phyloP scores from a whole-genome alignment of 1,139 yeast species.

The Pichia sp. region DNA sequence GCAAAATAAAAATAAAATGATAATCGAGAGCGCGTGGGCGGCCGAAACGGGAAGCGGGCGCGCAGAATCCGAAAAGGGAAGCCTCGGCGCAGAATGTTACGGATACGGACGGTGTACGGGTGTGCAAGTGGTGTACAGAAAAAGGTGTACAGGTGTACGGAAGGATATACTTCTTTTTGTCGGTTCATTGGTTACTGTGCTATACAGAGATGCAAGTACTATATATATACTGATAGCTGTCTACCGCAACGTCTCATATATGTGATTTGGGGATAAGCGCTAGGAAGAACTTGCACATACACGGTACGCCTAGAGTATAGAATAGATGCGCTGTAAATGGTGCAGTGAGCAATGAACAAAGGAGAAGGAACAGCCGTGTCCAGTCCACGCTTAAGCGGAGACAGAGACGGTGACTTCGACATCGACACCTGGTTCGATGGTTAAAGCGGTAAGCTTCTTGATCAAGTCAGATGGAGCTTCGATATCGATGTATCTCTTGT shows the following conservation, averaged over 20 bases:
- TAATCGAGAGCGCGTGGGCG: too few relatives aligned
- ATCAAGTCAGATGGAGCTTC: slow-evolving; percentile 94
- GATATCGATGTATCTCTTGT: slow-evolving; percentile 99
- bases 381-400: slow-evolving; percentile 26
- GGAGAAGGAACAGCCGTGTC: slow-evolving; percentile 4
- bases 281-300: slow-evolving; percentile 27
- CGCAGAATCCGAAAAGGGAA: too few relatives aligned
- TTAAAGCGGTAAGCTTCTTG: slow-evolving; percentile 92
- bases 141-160: too few relatives aligned
- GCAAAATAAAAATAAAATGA: too few relatives aligned
- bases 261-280: slow-evolving; percentile 19
- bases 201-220: too few relatives aligned
- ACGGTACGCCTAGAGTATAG: slow-evolving; percentile 53
- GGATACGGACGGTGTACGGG: too few relatives aligned
- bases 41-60: too few relatives aligned
- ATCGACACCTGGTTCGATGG: slow-evolving; percentile 67
- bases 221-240: slow-evolving; percentile 42
- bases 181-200: too few relatives aligned
- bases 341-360: slow-evolving; percentile 27
- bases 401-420: slow-evolving; percentile 44
- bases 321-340: slow-evolving; percentile 21
- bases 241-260: slow-evolving; percentile 51
- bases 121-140: too few relatives aligned
- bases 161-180: too few relatives aligned
- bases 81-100: too few relatives aligned